Percentiles rank a stretch among this genome's conserved stretches.
Evolutionary conservation across 805 yeast species (phyloP).

Genomic region (Myxozyma monticola): DNA sequence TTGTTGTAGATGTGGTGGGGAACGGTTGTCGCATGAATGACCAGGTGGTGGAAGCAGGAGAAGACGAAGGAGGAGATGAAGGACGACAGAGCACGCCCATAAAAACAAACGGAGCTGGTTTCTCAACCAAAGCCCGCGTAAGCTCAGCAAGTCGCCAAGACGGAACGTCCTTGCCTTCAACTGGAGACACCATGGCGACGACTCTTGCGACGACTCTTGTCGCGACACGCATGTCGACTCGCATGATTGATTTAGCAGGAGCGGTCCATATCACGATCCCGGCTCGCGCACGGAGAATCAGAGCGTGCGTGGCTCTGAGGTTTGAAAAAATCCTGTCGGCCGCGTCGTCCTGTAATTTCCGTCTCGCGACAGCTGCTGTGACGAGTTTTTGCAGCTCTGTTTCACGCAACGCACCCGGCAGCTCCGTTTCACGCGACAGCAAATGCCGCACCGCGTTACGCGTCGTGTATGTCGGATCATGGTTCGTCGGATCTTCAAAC

Average conservation of each 20-base stretch:
- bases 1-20: not conserved
- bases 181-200: not conserved
- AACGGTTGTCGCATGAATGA: conserved; percentile 5
- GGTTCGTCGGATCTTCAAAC: conserved; percentile 73
- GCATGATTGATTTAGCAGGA: no score
- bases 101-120: not conserved
- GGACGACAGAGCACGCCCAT: not conserved
- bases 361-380: no score
- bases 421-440: conserved; percentile 20
- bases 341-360: no score
- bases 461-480: conserved; percentile 52
- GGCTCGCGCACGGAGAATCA: no score
- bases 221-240: no score
- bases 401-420: conserved; percentile 31
- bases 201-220: no score
- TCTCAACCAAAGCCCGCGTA: not conserved
- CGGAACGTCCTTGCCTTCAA: not conserved
- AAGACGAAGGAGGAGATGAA: not conserved
- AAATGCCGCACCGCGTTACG: conserved; percentile 56
- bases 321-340: no score
- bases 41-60: not conserved
- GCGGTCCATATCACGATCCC: no score
- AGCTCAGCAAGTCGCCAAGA: not conserved
- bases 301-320: no score
- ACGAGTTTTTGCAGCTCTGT: not conserved